Percentiles rank a stretch among this genome's conserved stretches.
phyloP scores from a whole-genome alignment of 257 asterid genomes.

The Forsythia viridissima region DNA sequence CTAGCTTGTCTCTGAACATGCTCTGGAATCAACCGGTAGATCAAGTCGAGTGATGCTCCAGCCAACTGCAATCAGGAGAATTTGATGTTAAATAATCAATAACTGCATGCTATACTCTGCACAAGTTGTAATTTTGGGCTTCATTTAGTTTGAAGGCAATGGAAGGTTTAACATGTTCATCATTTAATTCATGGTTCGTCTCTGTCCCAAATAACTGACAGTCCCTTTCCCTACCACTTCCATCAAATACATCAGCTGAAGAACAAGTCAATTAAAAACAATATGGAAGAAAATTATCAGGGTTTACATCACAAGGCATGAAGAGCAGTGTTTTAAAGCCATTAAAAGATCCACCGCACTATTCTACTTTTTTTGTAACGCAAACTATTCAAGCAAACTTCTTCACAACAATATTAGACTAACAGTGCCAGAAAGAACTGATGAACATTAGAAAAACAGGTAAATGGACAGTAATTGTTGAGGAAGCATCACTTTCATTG shows the following conservation, averaged over 20 bases:
- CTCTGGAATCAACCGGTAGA: constrained; percentile 48
- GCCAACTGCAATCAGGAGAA: constrained; percentile 35
- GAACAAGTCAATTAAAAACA: background rate
- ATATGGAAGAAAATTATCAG: background rate
- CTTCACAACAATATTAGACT: background rate
- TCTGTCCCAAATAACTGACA: background rate
- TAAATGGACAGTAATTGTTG: too few species aligned
- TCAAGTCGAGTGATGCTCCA: constrained; percentile 49
- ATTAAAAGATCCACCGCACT: background rate
- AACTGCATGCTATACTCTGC: background rate
- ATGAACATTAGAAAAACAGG: background rate
- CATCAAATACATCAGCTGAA: background rate
- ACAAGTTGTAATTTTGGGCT: background rate
- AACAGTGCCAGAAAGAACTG: background rate
- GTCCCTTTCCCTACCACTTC: background rate
- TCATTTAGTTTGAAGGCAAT: background rate
- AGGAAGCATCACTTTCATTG: too few species aligned
- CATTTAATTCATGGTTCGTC: background rate
- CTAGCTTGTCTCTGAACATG: constrained; percentile 42
- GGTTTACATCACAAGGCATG: background rate
- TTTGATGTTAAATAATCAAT: constrained; percentile 11
- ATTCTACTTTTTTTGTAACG: too few species aligned
- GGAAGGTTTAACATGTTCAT: background rate
- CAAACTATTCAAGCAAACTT: background rate
- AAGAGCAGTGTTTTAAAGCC: background rate